These are phyloP conservation scores for Rhodotorula sp. DNA, from an alignment of 1,284 basidiomycete species.

Conservation along the genomic window DNA sequence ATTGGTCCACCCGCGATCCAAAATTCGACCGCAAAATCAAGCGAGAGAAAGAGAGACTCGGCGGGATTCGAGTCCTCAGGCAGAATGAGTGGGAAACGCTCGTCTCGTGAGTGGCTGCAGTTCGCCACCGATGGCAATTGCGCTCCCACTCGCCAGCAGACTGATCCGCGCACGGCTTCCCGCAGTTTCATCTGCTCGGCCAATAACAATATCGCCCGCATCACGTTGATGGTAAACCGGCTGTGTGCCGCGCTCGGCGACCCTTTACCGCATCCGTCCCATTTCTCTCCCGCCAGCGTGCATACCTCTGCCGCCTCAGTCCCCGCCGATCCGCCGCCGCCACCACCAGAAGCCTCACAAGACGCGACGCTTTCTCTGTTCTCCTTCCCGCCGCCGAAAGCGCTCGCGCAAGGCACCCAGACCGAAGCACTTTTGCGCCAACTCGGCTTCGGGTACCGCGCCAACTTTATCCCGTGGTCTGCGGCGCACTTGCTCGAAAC, in stretches of 20 bases:
- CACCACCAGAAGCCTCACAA: background rate
- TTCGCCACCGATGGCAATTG: background rate
- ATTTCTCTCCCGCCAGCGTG: slow-evolving; percentile 20
- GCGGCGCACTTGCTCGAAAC: slow-evolving; percentile 64
- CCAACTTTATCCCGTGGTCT: slow-evolving; percentile 80
- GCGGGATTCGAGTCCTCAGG: slow-evolving; percentile 66
- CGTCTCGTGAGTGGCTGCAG: slow-evolving; percentile 65
- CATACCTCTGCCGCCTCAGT: slow-evolving; percentile 42
- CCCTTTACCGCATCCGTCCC: slow-evolving; percentile 38
- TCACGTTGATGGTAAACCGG: slow-evolving; percentile 80
- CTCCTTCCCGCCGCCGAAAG: slow-evolving; percentile 77
- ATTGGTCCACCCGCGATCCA: slow-evolving; percentile 71
- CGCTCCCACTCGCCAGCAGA: background rate
- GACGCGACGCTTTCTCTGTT: slow-evolving; percentile 56
- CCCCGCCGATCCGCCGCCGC: slow-evolving; percentile 47
- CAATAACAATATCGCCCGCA: slow-evolving; percentile 92
- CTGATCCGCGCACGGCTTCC: background rate
- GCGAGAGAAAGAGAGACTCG: slow-evolving; percentile 60
- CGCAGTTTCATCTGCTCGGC: slow-evolving; percentile 93
- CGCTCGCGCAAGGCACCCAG: slow-evolving; percentile 60
- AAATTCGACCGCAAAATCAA: slow-evolving; percentile 65
- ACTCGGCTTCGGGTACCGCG: slow-evolving; percentile 94
- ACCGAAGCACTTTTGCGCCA: slow-evolving; percentile 68
- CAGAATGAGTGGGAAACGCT: slow-evolving; percentile 97
- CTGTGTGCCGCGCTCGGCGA: slow-evolving; percentile 41